Base-by-base conservation (phyloP, 768 basidiomycete genomes). In the Megacollybia marginata region DNA sequence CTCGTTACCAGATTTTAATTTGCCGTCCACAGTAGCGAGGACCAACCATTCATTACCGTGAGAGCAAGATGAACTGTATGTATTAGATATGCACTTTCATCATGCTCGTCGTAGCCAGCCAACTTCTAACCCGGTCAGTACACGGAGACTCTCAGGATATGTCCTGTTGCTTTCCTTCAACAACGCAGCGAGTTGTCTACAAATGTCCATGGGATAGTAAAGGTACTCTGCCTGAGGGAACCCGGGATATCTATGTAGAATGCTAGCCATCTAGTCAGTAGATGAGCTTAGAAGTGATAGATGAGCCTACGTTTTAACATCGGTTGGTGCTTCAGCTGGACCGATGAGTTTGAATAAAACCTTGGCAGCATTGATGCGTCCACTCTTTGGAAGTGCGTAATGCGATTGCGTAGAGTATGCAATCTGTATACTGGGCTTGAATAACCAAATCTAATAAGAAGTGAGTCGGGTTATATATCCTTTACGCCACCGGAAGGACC, bases 221-320 rank as follows among this genome's bases (percentile, higher is more conserved):
- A 96, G 69, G 53, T 85, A 80, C 63, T 97, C 93, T n/a, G 89
- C 85, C 61, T 92, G 89, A 9, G 85, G 83, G 61, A 92, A 91
- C 16, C 85, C 82, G 33, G 88, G 88, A 62, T 89, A 87, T 55
- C 75, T 82, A 58, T 82, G 70, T 50, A 88, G 57, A 31, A 83
- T 69, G 45, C 80, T 86, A 49, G 35, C 47, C 33, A 47, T 31
- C 23, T 42, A 9, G 46, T 34, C 46, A 33, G 7, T 42, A 38
- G 9, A 16, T 19, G 44, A 16, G 9, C n/a, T 43, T 33, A 23
- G 15, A 32, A 43, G 11, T 18, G 45, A 35, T n/a, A 40, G 33
- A 48, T 35, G 11, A 20, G 65, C 70, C 34, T 51, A 83, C 85
- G 63, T 70, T 53, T 73, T 76, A 42, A 85, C 62, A 57, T 83